Evolutionary conservation across 352 stramenopile species (phyloP), one percentile per base, ranked within the genome.

Genomic region (Stramenopiles sp.): DNA sequence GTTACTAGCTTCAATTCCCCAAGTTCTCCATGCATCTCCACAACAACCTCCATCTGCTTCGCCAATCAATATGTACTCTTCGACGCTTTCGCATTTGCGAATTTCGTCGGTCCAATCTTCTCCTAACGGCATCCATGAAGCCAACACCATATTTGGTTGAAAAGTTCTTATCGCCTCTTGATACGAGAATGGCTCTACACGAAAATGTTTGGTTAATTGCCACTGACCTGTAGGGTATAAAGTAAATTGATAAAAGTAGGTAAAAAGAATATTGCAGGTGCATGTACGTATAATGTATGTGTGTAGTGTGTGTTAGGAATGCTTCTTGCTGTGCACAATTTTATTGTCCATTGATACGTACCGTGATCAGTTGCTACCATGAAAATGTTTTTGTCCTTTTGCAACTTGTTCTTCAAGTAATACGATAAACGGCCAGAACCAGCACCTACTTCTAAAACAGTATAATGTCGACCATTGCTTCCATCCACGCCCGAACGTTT

Each of bases 41-140:
- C 88, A 91, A 14, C 85, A 87, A 29, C 88, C 89, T 84, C 91
- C 84, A 81, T 91, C 86, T 32, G 80, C 84, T 85, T 92, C 89
- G 27, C 89, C 89, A 81, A 92, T 91, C 8, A 92, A 81, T 83
- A 92, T 89, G 75, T 92, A 92, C 82, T 92, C 89, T n/a, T 88
- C 83, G 0, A 90, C 87, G 44, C 80, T 27, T 44, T 39, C 71
- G 67, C 83, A 80, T 67, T 30, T 30, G 67, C 88, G 84, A 80
- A 92, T 90, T 7, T 82, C 76, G 1, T 75, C 30, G 27, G 89
- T 90, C 88, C 88, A 92, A 86, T 92, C 89, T 81, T 85, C 67
- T 29, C 81, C 82, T 67, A 88, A 85, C 22, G 89, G 89, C 88
- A 92, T 92, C 89, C 89, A 92, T 75, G 84, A 88, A 81, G 87